Evolutionary conservation across 805 yeast genomes (phyloP).

Genomic region (Yamadazyma phyllophila): DNA sequence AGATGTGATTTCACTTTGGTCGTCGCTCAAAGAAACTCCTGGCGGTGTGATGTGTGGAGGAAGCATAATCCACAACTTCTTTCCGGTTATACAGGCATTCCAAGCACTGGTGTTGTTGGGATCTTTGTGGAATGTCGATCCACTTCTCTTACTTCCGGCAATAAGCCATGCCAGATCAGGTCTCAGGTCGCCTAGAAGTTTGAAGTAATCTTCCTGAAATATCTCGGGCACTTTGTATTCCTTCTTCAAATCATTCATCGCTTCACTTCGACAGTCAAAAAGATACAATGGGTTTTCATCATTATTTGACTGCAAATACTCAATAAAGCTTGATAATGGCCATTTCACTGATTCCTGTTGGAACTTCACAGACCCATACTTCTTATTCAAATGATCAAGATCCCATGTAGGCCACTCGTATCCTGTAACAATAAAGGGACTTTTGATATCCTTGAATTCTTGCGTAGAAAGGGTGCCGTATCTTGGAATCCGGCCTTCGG

Average conservation of each 20-base stretch:
- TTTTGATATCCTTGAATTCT: slow-evolving; percentile 48
- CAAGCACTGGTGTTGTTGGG: slow-evolving; percentile 91
- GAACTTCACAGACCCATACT: slow-evolving; percentile 63
- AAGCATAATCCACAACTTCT: slow-evolving; percentile 84
- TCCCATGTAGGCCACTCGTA: slow-evolving; percentile 69
- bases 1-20: slow-evolving; percentile 84
- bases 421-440: slow-evolving; percentile 62
- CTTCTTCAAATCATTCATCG: slow-evolving; percentile 54
- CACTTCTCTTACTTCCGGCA: slow-evolving; percentile 77
- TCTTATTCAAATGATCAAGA: slow-evolving; percentile 41
- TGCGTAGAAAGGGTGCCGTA: slow-evolving; percentile 48
- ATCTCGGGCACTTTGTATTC: slow-evolving; percentile 53
- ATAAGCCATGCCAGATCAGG: slow-evolving; percentile 95
- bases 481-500: slow-evolving; percentile 49
- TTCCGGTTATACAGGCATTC: slow-evolving; percentile 76
- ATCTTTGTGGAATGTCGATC: slow-evolving; percentile 90
- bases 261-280: slow-evolving; percentile 77
- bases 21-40: slow-evolving; percentile 74
- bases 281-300: slow-evolving; percentile 87
- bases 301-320: slow-evolving; percentile 56
- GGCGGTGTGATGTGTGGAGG: slow-evolving; percentile 80
- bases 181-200: slow-evolving; percentile 52
- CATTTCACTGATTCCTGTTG: slow-evolving; percentile 86
- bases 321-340: slow-evolving; percentile 59
- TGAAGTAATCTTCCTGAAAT: slow-evolving; percentile 61